Base-by-base conservation (phyloP, 1,139 yeast species). In the Scheffersomyces quercinus region DNA sequence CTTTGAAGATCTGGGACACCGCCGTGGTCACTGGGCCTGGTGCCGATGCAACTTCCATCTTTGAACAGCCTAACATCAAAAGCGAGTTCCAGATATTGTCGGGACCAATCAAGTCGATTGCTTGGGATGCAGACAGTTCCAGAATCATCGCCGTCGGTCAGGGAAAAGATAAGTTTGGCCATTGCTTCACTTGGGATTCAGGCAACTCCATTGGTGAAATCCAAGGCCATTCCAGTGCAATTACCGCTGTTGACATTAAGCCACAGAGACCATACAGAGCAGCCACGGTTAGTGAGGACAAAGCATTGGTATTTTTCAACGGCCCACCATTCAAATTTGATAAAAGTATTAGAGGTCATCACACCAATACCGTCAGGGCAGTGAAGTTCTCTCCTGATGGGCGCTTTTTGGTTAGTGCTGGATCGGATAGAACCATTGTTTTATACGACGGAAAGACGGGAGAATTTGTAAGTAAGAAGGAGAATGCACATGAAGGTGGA, bases 201-300 rank as follows among this genome's bases (percentile, higher is more conserved):
- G 99, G 99, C 45, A 93, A 93, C 65, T 82, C 97, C 9, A 84
- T 93, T 37, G 99, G 99, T 42, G 98, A 93, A 62, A 85, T 95
- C 54, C 84, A 90, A 44, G 99, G 99, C 28, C 99, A 93, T 62
- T 79, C 95, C n/a, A 83, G 87, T 34, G 79, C 81, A 35, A 81
- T 91, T 59, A 89, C 87, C 59, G 88, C 95, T 0, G 96, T 89
- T 10, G 83, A 87, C 43, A 85, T 93, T 52, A 85, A 86, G 58
- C 88, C 91, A n/a, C 82, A 79, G 46, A 79, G 99, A 62, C 99
- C 99, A 3, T 89, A 87, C 70, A 74, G 97, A 47, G 97, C 97
- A 1, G 96, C 89, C 12, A 90, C 99, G 3, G 97, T 86, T 4
- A 81, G 95, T 42, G 96, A 90, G 56, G 98, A 93, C 60, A 82